These are phyloP conservation scores for Boletus rubroflammeus DNA, from an alignment of 768 basidiomycete genomes.

Conservation along the genomic window DNA sequence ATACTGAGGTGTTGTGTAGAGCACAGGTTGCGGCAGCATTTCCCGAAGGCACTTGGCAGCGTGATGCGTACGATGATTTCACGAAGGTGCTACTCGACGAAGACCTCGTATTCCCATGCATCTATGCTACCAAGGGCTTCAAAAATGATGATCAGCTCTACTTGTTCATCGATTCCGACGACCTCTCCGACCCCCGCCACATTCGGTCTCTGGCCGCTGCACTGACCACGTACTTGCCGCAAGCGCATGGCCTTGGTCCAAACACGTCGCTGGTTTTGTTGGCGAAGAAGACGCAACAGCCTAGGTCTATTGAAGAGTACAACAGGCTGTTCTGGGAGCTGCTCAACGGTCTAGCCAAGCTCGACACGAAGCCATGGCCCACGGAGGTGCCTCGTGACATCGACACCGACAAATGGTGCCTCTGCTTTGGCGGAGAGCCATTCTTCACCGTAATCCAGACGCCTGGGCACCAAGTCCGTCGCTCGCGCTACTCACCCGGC, in stretches of 20 bases:
- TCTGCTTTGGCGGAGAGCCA: conserved; percentile 21
- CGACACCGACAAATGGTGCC: conserved; percentile 20
- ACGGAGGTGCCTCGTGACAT: conserved; percentile 16
- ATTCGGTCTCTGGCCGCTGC: conserved; percentile 17
- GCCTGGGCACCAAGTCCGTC: conserved; percentile 21
- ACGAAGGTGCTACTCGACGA: conserved; percentile 21
- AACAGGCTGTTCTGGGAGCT: conserved; percentile 19
- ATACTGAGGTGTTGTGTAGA: neutral
- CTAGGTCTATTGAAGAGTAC: conserved; percentile 18
- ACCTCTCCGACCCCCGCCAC: conserved; percentile 20
- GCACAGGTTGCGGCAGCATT: conserved; percentile 14
- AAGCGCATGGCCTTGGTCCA: conserved; percentile 15
- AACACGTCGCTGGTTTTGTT: conserved; percentile 21
- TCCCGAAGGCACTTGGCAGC: conserved; percentile 17
- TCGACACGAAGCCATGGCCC: conserved; percentile 17
- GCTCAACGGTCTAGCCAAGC: conserved; percentile 18
- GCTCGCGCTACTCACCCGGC: conserved; percentile 16
- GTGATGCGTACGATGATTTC: conserved; percentile 16
- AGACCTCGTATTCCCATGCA: conserved; percentile 20
- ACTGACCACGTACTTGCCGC: conserved; percentile 13
- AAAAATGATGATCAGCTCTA: conserved; percentile 21
- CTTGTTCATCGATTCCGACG: conserved; percentile 22
- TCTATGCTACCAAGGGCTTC: conserved; percentile 23
- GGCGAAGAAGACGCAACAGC: conserved; percentile 9
- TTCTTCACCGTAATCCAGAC: conserved; percentile 23